Evolutionary conservation across 1,284 basidiomycete species (phyloP).

Genomic region (Laetiporus sulphureus): DNA sequence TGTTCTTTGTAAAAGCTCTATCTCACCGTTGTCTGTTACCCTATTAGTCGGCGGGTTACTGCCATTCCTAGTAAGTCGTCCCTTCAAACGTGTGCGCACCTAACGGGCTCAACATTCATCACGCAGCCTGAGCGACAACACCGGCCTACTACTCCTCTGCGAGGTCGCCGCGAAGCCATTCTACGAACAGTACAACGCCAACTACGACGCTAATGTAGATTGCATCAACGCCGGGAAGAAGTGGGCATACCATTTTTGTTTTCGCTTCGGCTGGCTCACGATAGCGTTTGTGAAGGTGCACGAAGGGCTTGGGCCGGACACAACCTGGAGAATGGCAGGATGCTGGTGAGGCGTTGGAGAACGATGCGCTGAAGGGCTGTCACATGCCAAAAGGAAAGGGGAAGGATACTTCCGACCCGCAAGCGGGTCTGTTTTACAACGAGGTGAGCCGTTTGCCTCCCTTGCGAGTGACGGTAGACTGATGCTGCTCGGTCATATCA

Average conservation of each 20-base stretch:
- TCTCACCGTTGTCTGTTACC: not conserved
- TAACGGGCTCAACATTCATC: constrained; percentile 3
- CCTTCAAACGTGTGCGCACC: not conserved
- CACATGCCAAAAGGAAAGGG: constrained; percentile 52
- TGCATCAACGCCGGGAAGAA: constrained; percentile 36
- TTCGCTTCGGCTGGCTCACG: constrained; percentile 11
- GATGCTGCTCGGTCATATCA: constrained; percentile 6
- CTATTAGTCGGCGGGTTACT: constrained; percentile 58
- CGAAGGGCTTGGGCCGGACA: constrained; percentile 46
- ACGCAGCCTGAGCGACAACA: constrained; percentile 46
- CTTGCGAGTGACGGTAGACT: not conserved
- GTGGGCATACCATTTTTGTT: constrained; percentile 15
- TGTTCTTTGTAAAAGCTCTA: not conserved
- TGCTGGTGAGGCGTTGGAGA: constrained; percentile 44
- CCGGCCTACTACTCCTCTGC: constrained; percentile 50
- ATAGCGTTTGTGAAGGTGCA: constrained; percentile 37
- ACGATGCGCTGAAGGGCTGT: constrained; percentile 44
- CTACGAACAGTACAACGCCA: constrained; percentile 39
- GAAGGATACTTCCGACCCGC: constrained; percentile 25
- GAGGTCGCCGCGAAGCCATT: constrained; percentile 54
- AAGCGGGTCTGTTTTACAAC: constrained; percentile 41
- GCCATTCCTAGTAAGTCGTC: constrained; percentile 40
- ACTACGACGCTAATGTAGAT: constrained; percentile 43
- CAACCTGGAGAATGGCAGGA: constrained; percentile 56
- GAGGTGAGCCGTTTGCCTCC: constrained; percentile 33